Evolutionary conservation across 1,284 basidiomycete species (phyloP), one percentile per base, ranked within the genome.

Genomic region (Rugosomyces carneus): DNA sequence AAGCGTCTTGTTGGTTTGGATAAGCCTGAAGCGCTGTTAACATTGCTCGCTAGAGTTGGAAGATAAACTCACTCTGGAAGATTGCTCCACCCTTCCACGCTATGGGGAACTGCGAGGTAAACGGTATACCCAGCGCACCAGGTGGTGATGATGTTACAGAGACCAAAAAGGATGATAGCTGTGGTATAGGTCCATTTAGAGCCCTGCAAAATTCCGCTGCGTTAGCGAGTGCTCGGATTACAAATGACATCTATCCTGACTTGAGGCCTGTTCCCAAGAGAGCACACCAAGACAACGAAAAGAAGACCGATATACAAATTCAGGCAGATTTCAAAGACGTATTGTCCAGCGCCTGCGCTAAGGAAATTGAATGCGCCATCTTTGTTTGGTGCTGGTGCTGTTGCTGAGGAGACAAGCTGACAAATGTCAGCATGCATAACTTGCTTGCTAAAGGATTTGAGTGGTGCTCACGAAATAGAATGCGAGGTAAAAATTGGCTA

Each of bases 41-140:
- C 31, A n/a, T 48, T 40, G 26, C 15, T 40, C 20, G 20, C 38
- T 29, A 49, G 19, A 21, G 26, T 8, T 41, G 42, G 35, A 35
- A 36, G 37, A 27, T 18, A 13, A 15, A 67, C 82, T 54, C 62
- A 84, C 80, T 76, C 57, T 31, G 71, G 71, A 57, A 90, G 70
- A 57, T 87, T 66, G 52, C 78, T 69, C 90, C 90, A 93, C 31
- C 83, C 88, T 2, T 69, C 72, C 4, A 78, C 47, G 2, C 78
- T 76, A 57, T 92, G 81, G 1, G 89, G 87, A 5, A 92, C 84
- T 11, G 87, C 81, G 34, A 90, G 75, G 57, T 90, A 94, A 40
- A 93, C 86, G 0, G 90, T 93, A 62, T 76, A 94, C 11, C 74
- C 90, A 6, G 90, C 90, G 68, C 89, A 94, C 81, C 89, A 94